Percentiles rank a stretch among this genome's conserved stretches.
These are phyloP conservation scores for Tillandsia fasciculata DNA, from an alignment of 176 grass and related monocot species.

Conservation along the genomic window DNA sequence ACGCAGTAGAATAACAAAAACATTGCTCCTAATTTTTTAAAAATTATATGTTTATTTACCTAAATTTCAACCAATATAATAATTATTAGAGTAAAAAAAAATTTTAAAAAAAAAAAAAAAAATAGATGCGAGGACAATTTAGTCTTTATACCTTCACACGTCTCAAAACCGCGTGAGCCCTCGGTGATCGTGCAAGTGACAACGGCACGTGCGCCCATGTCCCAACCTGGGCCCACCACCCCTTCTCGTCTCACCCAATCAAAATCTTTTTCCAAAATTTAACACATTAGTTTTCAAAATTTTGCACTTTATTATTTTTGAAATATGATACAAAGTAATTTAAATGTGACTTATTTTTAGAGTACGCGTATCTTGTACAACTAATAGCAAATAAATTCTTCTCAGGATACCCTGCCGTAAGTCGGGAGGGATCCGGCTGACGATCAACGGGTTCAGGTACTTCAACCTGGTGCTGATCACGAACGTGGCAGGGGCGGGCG, in stretches of 20 bases:
- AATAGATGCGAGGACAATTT: background rate
- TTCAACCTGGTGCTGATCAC: conserved; percentile 58
- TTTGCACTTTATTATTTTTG: background rate
- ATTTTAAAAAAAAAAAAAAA: background rate
- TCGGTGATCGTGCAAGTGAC: background rate
- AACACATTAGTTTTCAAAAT: too few relatives aligned
- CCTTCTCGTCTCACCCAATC: background rate
- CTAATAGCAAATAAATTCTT: too few relatives aligned
- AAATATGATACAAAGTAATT: too few relatives aligned
- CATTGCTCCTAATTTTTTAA: too few relatives aligned
- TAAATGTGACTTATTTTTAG: too few relatives aligned
- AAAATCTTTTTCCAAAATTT: background rate
- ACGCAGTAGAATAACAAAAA: too few relatives aligned
- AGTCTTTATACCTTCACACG: background rate
- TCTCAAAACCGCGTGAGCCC: conserved; percentile 1
- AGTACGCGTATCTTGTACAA: too few relatives aligned
- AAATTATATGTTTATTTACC: too few relatives aligned
- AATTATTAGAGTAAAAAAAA: too few relatives aligned
- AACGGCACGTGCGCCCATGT: background rate
- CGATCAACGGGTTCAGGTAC: conserved; percentile 44
- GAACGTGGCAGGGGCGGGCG: conserved; percentile 50
- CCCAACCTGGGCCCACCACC: too few relatives aligned
- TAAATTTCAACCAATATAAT: background rate
- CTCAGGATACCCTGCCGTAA: conserved; percentile 46
- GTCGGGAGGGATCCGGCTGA: conserved; percentile 34